Base-by-base conservation (phyloP, 768 basidiomycete genomes). In the Coprinopsis marcescibilis region DNA sequence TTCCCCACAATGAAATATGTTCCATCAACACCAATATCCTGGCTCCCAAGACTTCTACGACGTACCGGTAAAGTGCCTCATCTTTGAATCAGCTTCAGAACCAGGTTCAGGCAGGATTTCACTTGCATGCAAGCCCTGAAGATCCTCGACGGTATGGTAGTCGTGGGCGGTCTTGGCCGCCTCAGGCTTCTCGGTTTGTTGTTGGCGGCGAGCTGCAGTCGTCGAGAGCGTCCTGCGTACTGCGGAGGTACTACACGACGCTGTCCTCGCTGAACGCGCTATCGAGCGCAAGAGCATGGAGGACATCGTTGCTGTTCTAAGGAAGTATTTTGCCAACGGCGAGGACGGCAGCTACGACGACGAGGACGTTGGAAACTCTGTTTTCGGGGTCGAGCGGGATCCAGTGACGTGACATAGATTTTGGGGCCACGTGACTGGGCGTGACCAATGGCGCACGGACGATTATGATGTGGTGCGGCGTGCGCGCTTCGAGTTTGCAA, bases 51-150 rank as follows among this genome's bases (percentile, higher is more conserved):
- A 30, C 38, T n/a, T 27, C 4, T 14, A 32, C 32, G 32, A 70
- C 76, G 51, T 58, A 91, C 88, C 91, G 45, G 93, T 97, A 60
- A 95, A 97, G 70, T 97, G 95, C 62, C 89, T 76, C 75, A 96
- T 77, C 60, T 85, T 84, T 12, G 85, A 69, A 53, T 92, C 92
- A 41, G 78, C 79, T 47, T 81, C 72, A 19, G 76, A 71, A 11
- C 78, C 78, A 0, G 80, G 81, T 62, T 93, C 91, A 39, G 77
- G 72, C 49, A 98, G 65, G 57, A 96, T 86, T 49, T 95, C 84
- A 8, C 80, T 67, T 1, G 90, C 87, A 49, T 76, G 69, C 72
- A 92, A 73, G 30, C 81, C 80, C 53, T 93, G 89, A 46, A 93
- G 65, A 66, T 91, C 91, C 65, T 93, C 90, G 39, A 89, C 88